Evolutionary conservation across 2,329 filamentous ascomycete species (phyloP).

Genomic region (Diplodia intermedia): DNA sequence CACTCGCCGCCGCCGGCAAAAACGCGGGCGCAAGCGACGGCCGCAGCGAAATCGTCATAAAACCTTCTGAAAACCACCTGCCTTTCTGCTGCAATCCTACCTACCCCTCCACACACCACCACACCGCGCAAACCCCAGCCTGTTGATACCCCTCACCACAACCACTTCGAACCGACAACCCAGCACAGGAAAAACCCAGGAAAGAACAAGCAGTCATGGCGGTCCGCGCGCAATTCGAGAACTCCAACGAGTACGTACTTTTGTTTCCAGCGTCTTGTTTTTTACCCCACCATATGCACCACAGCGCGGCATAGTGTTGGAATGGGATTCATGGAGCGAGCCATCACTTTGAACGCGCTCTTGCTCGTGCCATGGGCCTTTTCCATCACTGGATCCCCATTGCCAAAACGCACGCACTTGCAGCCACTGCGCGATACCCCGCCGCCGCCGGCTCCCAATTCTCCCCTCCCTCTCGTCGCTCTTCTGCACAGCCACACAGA

Average conservation of each 20-base stretch:
- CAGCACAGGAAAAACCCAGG: background rate
- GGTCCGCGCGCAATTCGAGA: conserved; percentile 74
- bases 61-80: conserved; percentile 18
- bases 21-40: conserved; percentile 3
- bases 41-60: conserved; percentile 21
- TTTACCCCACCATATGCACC: conserved; percentile 32
- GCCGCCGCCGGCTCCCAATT: background rate
- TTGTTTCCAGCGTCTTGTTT: background rate
- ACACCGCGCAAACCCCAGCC: background rate
- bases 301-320: background rate
- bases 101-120: conserved; percentile 5
- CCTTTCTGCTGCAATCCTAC: background rate
- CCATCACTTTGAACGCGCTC: background rate
- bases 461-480: too few relatives aligned
- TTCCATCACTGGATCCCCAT: background rate
- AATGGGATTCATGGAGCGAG: background rate
- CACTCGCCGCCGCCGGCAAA: background rate
- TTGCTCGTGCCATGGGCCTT: background rate
- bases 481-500: background rate
- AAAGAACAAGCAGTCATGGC: conserved; percentile 51
- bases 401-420: background rate
- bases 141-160: background rate
- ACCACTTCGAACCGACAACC: background rate
- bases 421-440: background rate
- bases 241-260: conserved; percentile 80